Conservation (phyloP, 75 land plant species). For the Selaginella tamariscina region DNA sequence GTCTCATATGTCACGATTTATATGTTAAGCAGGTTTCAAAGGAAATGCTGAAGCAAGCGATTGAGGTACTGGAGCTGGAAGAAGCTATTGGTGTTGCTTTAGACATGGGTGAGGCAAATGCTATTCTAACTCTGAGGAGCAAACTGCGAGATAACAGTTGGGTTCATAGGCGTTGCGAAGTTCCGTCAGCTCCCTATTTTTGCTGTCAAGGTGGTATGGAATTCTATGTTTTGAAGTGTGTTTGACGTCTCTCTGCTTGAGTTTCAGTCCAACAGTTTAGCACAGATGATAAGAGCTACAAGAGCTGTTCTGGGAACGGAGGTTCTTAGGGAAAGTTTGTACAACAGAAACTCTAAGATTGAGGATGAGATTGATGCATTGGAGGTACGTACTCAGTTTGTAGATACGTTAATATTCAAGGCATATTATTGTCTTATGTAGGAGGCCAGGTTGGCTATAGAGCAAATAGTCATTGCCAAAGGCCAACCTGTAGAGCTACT, state of each 20-base stretch:
- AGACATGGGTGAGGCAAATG: slow-evolving; percentile 73
- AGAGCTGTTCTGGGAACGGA: slow-evolving; percentile 70
- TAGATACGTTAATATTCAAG: not conserved
- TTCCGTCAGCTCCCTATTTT: slow-evolving; percentile 74
- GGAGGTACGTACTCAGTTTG: slow-evolving; percentile 41
- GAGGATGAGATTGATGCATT: slow-evolving; percentile 95
- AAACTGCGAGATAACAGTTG: slow-evolving; percentile 74
- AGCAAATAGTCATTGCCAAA: slow-evolving; percentile 94
- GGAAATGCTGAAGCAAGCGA: slow-evolving; percentile 70
- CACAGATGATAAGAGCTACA: slow-evolving; percentile 91
- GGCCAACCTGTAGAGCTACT: slow-evolving; percentile 91
- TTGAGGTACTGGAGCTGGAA: slow-evolving; percentile 73
- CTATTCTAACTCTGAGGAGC: slow-evolving; percentile 55
- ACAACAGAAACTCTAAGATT: slow-evolving; percentile 16
- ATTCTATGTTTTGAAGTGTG: not conserved
- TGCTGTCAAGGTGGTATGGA: slow-evolving; percentile 63
- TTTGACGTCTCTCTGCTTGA: not conserved
- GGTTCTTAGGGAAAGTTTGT: slow-evolving; percentile 19
- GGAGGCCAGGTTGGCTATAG: slow-evolving; percentile 97
- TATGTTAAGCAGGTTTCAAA: slow-evolving; percentile 56
- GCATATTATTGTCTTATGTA: slow-evolving; percentile 10
- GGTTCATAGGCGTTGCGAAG: slow-evolving; percentile 85
- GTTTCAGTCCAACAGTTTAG: slow-evolving; percentile 79
- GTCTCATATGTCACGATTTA: not conserved
- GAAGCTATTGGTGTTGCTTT: slow-evolving; percentile 62